These are phyloP conservation scores for Penicillium sp. DNA, from an alignment of 2,329 filamentous ascomycete species.

Conservation along the genomic window DNA sequence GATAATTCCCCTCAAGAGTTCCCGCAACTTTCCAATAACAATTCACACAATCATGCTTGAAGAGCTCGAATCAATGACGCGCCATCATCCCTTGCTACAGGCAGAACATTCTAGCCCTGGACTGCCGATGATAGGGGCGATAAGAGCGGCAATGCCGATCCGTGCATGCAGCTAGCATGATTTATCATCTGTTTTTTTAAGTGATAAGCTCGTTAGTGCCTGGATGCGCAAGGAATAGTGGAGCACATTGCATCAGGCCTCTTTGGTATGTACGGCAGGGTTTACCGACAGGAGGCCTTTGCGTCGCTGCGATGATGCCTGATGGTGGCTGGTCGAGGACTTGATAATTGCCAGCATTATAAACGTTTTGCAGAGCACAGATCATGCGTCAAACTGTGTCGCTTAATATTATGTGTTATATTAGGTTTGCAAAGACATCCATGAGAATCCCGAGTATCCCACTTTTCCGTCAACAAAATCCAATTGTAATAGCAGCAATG, in stretches of 20 bases:
- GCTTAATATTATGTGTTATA: too few species aligned
- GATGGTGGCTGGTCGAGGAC: background rate
- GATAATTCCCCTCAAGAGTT: too few species aligned
- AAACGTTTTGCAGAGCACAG: too few species aligned
- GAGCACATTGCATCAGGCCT: conserved; percentile 2
- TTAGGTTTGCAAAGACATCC: too few species aligned
- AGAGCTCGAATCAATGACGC: background rate
- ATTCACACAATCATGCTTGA: background rate
- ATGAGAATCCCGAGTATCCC: too few species aligned
- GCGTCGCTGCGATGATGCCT: too few species aligned
- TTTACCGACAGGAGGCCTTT: background rate
- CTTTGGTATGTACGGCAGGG: background rate
- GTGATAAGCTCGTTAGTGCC: background rate
- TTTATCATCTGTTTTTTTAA: background rate
- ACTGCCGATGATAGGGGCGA: background rate
- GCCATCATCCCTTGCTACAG: conserved; percentile 5
- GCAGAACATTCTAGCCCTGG: conserved; percentile 1
- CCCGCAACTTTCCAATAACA: background rate
- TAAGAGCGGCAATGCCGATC: conserved; percentile 5
- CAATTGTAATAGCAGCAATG: too few species aligned
- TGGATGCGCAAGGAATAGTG: background rate
- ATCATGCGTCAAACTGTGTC: too few species aligned
- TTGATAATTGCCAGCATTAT: too few species aligned
- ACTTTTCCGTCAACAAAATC: too few species aligned
- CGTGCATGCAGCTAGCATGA: background rate